phyloP scores from a whole-genome alignment of 2,329 filamentous ascomycete genomes.

The Sarocladiaceae sp. region DNA sequence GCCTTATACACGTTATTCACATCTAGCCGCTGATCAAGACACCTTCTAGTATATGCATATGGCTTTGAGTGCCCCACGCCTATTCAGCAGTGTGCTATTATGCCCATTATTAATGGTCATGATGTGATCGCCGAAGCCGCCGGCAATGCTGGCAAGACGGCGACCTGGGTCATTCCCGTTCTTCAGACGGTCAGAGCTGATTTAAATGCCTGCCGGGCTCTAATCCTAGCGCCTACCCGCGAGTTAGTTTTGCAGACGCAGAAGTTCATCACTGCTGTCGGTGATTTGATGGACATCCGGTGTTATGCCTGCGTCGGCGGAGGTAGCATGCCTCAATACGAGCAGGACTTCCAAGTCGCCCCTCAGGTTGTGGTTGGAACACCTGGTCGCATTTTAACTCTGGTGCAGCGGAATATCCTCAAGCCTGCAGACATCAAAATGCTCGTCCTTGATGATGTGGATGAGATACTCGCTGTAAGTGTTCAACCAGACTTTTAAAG shows the following conservation, averaged over 20 bases:
- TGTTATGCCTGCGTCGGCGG: slow-evolving; percentile 99
- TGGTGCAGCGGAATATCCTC: slow-evolving; percentile 97
- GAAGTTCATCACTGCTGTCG: slow-evolving; percentile 97
- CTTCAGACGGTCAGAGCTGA: slow-evolving; percentile 97
- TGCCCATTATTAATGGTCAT: slow-evolving; percentile 99
- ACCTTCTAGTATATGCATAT: slow-evolving; percentile 79
- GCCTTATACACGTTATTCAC: slow-evolving; percentile 11
- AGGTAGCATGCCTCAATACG: slow-evolving; percentile 96
- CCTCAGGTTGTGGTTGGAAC: slow-evolving; percentile 98
- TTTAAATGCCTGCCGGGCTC: slow-evolving; percentile 94
- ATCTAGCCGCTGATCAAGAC: slow-evolving; percentile 13
- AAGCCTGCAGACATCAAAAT: slow-evolving; percentile 99
- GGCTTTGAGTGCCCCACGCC: slow-evolving; percentile 99
- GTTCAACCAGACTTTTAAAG: background rate
- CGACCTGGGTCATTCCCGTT: slow-evolving; percentile 98
- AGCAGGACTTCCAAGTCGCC: slow-evolving; percentile 94
- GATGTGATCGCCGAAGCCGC: slow-evolving; percentile 99
- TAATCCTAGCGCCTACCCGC: slow-evolving; percentile 96
- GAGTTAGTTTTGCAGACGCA: slow-evolving; percentile 99
- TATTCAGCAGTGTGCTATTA: slow-evolving; percentile 99
- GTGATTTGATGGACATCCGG: slow-evolving; percentile 99
- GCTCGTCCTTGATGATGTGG: slow-evolving; percentile 98
- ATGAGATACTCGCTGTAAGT: slow-evolving; percentile 93
- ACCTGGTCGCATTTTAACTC: slow-evolving; percentile 97
- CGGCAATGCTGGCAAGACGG: slow-evolving; percentile 99